phyloP scores from a whole-genome alignment of 192 early-diverging fungal genomes.

The Ramicandelaber brevisporus region DNA sequence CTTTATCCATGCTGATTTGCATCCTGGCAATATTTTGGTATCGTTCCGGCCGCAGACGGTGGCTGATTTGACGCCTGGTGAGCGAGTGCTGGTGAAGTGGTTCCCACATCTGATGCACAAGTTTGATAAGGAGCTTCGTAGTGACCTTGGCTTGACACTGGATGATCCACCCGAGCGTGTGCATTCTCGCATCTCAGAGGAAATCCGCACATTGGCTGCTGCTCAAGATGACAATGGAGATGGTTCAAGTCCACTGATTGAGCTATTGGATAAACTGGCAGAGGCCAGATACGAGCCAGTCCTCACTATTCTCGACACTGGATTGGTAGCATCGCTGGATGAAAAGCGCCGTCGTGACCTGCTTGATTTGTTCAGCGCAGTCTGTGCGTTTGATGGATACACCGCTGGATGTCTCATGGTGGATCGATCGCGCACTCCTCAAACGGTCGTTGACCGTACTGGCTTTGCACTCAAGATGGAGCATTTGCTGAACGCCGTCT shows the following conservation, averaged over 20 bases:
- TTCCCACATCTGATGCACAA: too few species aligned
- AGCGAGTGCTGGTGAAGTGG: too few species aligned
- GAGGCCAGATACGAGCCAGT: conserved; percentile 44
- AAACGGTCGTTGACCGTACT: conserved; percentile 38
- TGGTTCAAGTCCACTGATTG: conserved; percentile 18
- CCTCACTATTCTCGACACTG: conserved; percentile 74
- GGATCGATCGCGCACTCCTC: conserved; percentile 49
- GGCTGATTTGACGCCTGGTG: too few species aligned
- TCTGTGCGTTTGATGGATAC: conserved; percentile 68
- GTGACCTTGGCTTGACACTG: too few species aligned
- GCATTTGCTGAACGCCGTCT: conserved; percentile 40
- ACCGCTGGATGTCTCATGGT: conserved; percentile 69
- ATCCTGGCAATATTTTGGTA: conserved; percentile 84
- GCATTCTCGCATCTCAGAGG: too few species aligned
- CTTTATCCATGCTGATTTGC: conserved; percentile 82
- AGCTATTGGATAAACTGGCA: conserved; percentile 23
- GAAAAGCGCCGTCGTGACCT: conserved; percentile 55
- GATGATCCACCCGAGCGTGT: too few species aligned
- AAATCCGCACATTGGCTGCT: too few species aligned
- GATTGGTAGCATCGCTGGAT: conserved; percentile 60
- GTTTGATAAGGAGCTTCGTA: too few species aligned
- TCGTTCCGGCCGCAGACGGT: conserved; percentile 39
- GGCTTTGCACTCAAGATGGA: conserved; percentile 66
- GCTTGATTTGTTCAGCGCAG: conserved; percentile 69
- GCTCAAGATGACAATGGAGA: conserved; percentile 11